A percentile compares a stretch with the other conserved stretches of the same genome.
These are phyloP conservation scores for Eutypa lata DNA, from an alignment of 2,329 filamentous ascomycete species.

Conservation along the genomic window DNA sequence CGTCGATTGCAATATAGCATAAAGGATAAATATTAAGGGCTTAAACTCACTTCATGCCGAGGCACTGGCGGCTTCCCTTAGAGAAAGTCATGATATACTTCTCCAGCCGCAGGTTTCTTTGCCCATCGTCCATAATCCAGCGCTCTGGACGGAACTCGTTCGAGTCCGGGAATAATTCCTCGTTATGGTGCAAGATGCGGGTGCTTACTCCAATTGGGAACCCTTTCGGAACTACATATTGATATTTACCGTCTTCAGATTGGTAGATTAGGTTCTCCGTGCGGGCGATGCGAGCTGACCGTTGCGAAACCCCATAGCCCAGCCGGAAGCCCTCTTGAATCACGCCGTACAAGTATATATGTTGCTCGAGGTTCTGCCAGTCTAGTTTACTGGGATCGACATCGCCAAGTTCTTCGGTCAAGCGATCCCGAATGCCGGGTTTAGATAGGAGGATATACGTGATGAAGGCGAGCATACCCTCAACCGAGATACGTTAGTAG, in stretches of 20 bases:
- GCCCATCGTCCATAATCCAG: slow-evolving; percentile 14
- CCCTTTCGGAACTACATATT: slow-evolving; percentile 18
- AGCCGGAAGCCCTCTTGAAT: slow-evolving; percentile 19
- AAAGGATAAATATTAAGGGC: background rate
- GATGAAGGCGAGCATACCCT: slow-evolving; percentile 30
- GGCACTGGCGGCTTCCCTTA: slow-evolving; percentile 20
- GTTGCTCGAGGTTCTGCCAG: slow-evolving; percentile 17
- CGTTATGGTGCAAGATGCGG: slow-evolving; percentile 15
- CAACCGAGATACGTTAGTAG: no score
- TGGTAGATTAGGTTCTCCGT: slow-evolving; percentile 16
- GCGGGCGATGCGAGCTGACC: slow-evolving; percentile 12
- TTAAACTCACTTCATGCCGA: slow-evolving; percentile 22
- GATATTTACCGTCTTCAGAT: slow-evolving; percentile 1
- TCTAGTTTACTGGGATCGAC: slow-evolving; percentile 11
- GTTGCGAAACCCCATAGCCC: slow-evolving; percentile 12
- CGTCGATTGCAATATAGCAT: background rate
- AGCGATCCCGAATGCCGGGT: slow-evolving; percentile 21
- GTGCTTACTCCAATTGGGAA: slow-evolving; percentile 17
- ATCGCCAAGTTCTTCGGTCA: slow-evolving; percentile 31
- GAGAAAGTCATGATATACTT: slow-evolving; percentile 14
- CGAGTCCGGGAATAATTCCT: slow-evolving; percentile 17
- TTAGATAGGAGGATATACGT: slow-evolving; percentile 33
- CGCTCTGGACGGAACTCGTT: slow-evolving; percentile 18
- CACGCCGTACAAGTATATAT: slow-evolving; percentile 18
- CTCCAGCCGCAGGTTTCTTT: slow-evolving; percentile 10